phyloP scores from a whole-genome alignment of 225 moss, liverwort and hornwort species.

The Pseudisothecium myosuroides region DNA sequence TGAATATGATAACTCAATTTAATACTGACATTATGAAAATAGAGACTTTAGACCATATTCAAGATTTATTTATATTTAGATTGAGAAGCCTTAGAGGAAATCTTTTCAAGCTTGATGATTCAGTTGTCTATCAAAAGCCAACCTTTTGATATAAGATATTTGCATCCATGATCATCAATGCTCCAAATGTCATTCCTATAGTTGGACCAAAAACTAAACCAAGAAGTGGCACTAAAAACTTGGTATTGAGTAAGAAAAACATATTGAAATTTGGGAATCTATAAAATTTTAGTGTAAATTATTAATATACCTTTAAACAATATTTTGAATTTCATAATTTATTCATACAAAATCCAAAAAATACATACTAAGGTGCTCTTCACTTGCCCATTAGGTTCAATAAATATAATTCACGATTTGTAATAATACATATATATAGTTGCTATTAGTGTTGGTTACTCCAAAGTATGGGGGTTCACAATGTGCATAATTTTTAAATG shows the following conservation, averaged over 20 bases:
- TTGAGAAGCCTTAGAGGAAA: background rate
- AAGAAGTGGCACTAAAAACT: background rate
- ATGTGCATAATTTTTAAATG: background rate
- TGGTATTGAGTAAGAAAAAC: background rate
- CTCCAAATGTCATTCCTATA: background rate
- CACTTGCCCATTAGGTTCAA: background rate
- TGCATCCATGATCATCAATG: background rate
- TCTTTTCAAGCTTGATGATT: background rate
- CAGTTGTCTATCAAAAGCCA: background rate
- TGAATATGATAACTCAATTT: background rate
- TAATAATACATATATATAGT: background rate
- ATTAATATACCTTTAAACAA: rapidly evolving
- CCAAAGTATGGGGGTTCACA: background rate
- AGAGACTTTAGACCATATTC: background rate
- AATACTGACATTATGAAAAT: background rate
- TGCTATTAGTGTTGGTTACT: background rate
- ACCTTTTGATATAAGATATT: background rate
- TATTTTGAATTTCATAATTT: background rate
- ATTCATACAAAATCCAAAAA: background rate
- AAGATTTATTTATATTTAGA: rapidly evolving
- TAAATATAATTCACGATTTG: background rate
- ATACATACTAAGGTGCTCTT: background rate
- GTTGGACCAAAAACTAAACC: background rate
- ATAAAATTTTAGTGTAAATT: no score
- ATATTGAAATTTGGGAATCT: rapidly evolving